These are phyloP conservation scores for Trichophyton rubrum DNA, from an alignment of 2,329 filamentous ascomycete species.

Conservation along the genomic window DNA sequence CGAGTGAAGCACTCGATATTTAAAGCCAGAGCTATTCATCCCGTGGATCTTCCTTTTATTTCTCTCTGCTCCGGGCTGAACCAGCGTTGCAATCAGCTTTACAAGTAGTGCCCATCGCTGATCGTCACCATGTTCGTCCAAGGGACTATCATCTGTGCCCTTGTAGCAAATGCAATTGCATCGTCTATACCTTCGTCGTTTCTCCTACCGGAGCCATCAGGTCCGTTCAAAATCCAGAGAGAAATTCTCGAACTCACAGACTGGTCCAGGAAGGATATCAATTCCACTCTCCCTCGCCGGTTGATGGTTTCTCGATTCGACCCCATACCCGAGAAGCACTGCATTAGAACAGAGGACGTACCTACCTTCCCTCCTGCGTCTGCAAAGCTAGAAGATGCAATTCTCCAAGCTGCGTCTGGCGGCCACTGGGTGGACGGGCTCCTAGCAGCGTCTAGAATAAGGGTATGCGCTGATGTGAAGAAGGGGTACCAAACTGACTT, in stretches of 20 bases:
- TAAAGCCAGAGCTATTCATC: neutral
- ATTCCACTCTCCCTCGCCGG: constrained; percentile 8
- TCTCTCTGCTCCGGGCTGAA: neutral
- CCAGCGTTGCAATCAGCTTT: neutral
- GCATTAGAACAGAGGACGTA: constrained; percentile 4
- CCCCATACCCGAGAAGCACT: constrained; percentile 6
- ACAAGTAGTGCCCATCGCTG: neutral
- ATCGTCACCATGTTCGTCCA: neutral
- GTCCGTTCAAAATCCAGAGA: constrained; percentile 5
- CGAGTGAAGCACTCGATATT: neutral
- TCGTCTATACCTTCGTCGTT: neutral
- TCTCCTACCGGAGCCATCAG: constrained; percentile 7
- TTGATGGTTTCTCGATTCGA: constrained; percentile 12
- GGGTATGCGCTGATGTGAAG: constrained; percentile 3
- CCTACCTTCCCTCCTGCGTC: constrained; percentile 6
- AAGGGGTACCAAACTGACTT: neutral
- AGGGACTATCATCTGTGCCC: neutral
- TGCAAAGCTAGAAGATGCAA: constrained; percentile 7
- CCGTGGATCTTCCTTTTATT: neutral
- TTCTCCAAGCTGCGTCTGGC: neutral
- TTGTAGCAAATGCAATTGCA: neutral
- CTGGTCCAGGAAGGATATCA: constrained; percentile 7
- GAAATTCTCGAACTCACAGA: constrained; percentile 9
- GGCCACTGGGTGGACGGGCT: neutral
- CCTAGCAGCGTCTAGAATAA: neutral